phyloP scores from a whole-genome alignment of 1,284 basidiomycete genomes.

The Fomitopsis betulina region DNA sequence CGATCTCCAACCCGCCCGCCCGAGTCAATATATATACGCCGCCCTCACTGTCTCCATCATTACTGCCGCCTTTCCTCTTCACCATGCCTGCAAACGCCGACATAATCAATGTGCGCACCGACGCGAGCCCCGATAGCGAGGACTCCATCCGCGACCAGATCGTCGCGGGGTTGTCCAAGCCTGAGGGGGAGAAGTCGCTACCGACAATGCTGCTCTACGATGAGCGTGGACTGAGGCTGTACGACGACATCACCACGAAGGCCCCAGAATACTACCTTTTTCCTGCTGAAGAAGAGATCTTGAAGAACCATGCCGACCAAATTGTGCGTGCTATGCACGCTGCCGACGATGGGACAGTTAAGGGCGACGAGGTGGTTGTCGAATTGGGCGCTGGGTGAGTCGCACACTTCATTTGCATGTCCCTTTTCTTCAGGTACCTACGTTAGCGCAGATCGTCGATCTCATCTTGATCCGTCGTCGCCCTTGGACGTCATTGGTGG shows the following conservation, averaged over 20 bases:
- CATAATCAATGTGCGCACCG: constrained; percentile 49
- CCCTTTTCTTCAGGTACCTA: neutral
- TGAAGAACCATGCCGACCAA: constrained; percentile 56
- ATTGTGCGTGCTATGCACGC: constrained; percentile 73
- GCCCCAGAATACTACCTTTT: constrained; percentile 90
- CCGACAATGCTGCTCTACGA: constrained; percentile 89
- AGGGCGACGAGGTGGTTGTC: constrained; percentile 55
- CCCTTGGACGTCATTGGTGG: neutral
- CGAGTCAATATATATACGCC: neutral
- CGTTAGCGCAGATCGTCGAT: neutral
- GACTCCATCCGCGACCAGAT: constrained; percentile 45
- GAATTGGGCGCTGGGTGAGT: constrained; percentile 89
- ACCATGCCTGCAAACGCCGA: constrained; percentile 23
- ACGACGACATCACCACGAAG: constrained; percentile 80
- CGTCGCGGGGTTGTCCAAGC: constrained; percentile 48
- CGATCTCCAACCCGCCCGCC: neutral
- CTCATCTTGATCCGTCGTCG: constrained; percentile 2
- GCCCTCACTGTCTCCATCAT: neutral
- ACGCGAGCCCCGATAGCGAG: constrained; percentile 21
- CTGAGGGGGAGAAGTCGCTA: constrained; percentile 56
- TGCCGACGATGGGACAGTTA: constrained; percentile 43
- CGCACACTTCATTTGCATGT: constrained; percentile 3
- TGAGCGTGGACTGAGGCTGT: constrained; percentile 77
- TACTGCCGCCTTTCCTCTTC: neutral
- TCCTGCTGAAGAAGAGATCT: constrained; percentile 68